Percentiles rank a stretch among this genome's conserved stretches.
Conservation (phyloP, 179 eudicot species). For the Heliamphora pulchella region DNA sequence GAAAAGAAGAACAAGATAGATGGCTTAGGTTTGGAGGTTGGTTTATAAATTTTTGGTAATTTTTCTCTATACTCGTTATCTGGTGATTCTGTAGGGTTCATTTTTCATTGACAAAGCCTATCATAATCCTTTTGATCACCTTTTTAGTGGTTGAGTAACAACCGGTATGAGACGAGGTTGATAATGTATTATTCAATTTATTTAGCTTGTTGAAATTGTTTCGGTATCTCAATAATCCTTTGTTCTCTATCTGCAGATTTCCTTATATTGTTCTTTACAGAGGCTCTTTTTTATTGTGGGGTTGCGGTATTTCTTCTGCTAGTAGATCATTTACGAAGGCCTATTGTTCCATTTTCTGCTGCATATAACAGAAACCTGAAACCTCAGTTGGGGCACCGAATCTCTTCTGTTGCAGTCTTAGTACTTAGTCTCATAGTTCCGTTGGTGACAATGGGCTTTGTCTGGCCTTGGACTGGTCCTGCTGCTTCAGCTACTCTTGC, state of each 20-base stretch:
- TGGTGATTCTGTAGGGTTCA: not conserved
- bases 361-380: conserved; percentile 30
- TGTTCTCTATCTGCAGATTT: conserved; percentile 56
- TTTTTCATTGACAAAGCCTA: not conserved
- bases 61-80: not conserved
- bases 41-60: not conserved
- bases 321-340: conserved; percentile 54
- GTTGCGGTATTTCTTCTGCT: conserved; percentile 69
- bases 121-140: not conserved
- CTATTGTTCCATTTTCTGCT: conserved; percentile 33
- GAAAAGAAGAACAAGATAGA: not conserved
- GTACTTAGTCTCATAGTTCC: conserved; percentile 83
- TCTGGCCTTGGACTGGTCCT: conserved; percentile 99
- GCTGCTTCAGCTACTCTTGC: conserved; percentile 99
- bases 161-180: too few species aligned
- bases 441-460: conserved; percentile 94
- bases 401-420: conserved; percentile 73
- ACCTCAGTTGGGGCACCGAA: conserved; percentile 53
- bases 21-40: not conserved
- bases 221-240: not conserved
- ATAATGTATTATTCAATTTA: too few species aligned
- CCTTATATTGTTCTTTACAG: conserved; percentile 88
- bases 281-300: conserved; percentile 88
- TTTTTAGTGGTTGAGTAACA: not conserved
- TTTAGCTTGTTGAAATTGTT: conserved; percentile 1